Percentiles rank a stretch among this genome's conserved stretches.
These are phyloP conservation scores for Tausonia pullulans DNA, from an alignment of 1,284 basidiomycete species.

Conservation along the genomic window DNA sequence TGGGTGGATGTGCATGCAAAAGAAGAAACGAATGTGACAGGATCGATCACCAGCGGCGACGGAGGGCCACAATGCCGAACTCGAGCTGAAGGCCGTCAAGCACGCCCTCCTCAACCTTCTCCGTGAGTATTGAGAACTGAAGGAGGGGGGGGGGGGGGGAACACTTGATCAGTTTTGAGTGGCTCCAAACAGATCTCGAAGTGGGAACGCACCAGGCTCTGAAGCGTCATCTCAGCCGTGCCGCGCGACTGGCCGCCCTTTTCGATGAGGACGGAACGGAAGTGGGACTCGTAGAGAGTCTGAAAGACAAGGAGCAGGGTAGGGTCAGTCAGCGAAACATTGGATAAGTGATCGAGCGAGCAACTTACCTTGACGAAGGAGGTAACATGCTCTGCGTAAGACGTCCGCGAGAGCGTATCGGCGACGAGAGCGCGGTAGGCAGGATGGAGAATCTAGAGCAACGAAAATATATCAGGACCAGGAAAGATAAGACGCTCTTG, in stretches of 20 bases:
- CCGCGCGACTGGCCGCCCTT: slow-evolving; percentile 1
- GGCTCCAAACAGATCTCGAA: too few relatives aligned
- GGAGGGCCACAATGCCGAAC: slow-evolving; percentile 1
- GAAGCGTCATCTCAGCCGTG: slow-evolving; percentile 1
- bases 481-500: not conserved
- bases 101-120: slow-evolving; percentile 5
- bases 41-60: not conserved
- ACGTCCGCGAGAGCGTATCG: not conserved
- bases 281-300: slow-evolving; percentile 4
- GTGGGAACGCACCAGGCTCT: not conserved
- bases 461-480: not conserved
- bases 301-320: not conserved
- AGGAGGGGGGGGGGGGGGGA: not conserved
- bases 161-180: too few relatives aligned
- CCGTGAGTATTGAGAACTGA: slow-evolving; percentile 5
- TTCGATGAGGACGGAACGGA: slow-evolving; percentile 1
- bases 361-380: slow-evolving; percentile 1
- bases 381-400: slow-evolving; percentile 2
- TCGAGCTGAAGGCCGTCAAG: slow-evolving; percentile 5
- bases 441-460: not conserved
- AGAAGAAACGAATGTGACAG: not conserved
- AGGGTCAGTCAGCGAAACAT: not conserved
- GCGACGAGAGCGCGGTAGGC: not conserved
- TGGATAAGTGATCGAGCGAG: not conserved
- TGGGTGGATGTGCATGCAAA: not conserved